Base-by-base conservation (phyloP, 106 monocot species). In the Dendrobium officinale region DNA sequence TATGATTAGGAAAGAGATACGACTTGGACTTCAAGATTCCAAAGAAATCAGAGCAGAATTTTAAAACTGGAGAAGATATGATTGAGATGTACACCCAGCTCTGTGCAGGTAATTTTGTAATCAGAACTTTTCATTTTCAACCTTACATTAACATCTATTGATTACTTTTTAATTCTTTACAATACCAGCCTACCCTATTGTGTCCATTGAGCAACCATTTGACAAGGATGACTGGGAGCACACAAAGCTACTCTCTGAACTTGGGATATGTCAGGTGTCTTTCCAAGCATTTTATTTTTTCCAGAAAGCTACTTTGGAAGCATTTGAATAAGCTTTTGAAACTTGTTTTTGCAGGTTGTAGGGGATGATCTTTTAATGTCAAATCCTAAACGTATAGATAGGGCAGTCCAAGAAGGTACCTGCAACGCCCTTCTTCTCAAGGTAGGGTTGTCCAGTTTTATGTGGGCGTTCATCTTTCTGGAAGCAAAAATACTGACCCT, bases 401-500 rank as follows among this genome's bases (percentile, higher is more conserved):
- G 86, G 33, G 94, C 98, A 77, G 83, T 90, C 80, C 78, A 84
- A 58, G 98, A 98, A 66, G 84, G 83, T 80, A 85, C 92, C 79
- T 98, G 98, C 86, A 98, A 91, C 82, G 92, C 89, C 67, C 89
- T 98, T 89, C 88, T 98, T 88, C 89, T 98, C 37, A 98, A 98
- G 98, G 98, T 94, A 85, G 9, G 51, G 24, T 49, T 76, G 76
- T 24, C 10, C n/a, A 74, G 16, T 74, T 74, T 6, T 42, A 15
- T 51, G 19, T 42, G 70, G 70, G 15, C 9, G 4, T 70, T 70
- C 70, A 70, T 20, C 70, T 15, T 70, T 70, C 11, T 70, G 70
- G 70, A 70, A 70, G 15, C 9, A 70, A 70, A 15, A 67, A 29
- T 13, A 29, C 22, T 22, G 61, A n/a, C 4, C 61, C 15, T 70